These are phyloP conservation scores for Hygrocybe coccinea DNA, from an alignment of 768 basidiomycete genomes.

Conservation along the genomic window DNA sequence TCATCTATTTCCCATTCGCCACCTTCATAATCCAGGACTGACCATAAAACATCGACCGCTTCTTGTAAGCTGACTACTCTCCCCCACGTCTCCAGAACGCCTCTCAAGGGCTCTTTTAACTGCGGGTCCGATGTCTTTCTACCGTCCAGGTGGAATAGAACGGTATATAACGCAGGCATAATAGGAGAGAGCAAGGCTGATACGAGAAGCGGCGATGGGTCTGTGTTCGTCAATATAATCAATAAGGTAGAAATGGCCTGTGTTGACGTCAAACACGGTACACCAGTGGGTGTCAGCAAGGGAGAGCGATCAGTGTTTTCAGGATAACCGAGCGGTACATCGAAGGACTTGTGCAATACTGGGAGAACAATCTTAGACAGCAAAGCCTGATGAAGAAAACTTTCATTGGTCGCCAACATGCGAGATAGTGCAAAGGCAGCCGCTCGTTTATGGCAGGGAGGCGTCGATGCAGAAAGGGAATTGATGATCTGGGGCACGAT, in stretches of 20 bases:
- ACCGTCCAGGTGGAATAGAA: slow-evolving; percentile 51
- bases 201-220: slow-evolving; percentile 70
- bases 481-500: slow-evolving; percentile 54
- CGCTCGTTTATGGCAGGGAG: slow-evolving; percentile 49
- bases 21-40: slow-evolving; percentile 47
- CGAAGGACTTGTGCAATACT: slow-evolving; percentile 49
- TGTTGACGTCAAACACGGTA: slow-evolving; percentile 25
- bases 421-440: slow-evolving; percentile 67
- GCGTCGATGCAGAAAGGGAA: slow-evolving; percentile 41
- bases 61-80: slow-evolving; percentile 52
- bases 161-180: slow-evolving; percentile 57
- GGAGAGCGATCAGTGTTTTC: neutral
- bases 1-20: slow-evolving; percentile 53
- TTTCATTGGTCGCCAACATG: slow-evolving; percentile 44
- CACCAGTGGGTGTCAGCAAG: neutral
- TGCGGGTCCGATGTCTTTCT: slow-evolving; percentile 60
- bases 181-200: slow-evolving; percentile 64
- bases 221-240: slow-evolving; percentile 63
- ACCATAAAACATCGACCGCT: slow-evolving; percentile 54
- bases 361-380: slow-evolving; percentile 39
- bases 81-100: slow-evolving; percentile 71
- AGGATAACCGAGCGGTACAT: slow-evolving; percentile 1
- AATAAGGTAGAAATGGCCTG: slow-evolving; percentile 48
- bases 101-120: slow-evolving; percentile 53
- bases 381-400: slow-evolving; percentile 22